Evolutionary conservation across 2,329 filamentous ascomycete genomes (phyloP), one percentile per base, ranked within the genome.

Genomic region (Rhytidhysteron rufulum): DNA sequence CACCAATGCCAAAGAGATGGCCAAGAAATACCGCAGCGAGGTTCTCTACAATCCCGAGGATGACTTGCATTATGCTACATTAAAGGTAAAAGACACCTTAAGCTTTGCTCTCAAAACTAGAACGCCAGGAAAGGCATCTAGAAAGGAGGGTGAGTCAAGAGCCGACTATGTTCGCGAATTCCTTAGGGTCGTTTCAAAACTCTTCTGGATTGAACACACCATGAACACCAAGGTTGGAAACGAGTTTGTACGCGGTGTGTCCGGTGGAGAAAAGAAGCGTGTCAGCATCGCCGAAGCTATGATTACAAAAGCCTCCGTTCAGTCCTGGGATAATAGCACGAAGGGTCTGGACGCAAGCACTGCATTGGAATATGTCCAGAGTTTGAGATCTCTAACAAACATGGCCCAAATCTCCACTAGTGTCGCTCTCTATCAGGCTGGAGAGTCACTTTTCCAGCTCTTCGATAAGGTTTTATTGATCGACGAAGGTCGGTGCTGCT

Each of bases 11-110:
- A 56, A 68, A 6, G 67, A 65, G 11, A 76, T 78, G 72, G 62
- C 56, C 3, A 72, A 77, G 46, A 71, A 82, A 51, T 85, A 83
- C 54, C 75, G 79, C 43, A 81, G 80, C 30, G 82, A 81, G 61
- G 58, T 83, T 2, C 71, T 87, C 10, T 90, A 91, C 60, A 88
- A 88, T 50, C 82, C 87, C 11, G 86, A 91, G 65, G 80, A 83
- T 20, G 85, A 88, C 57, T 74, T 83, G 20, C 86, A 90, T 57
- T 90, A 88, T 48, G 82, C 86, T 0, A 82, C 86, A n/a, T 68
- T 93, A 17, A 87, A 82, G 0, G 85, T 90, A 9, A 80, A 83
- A 1, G 76, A 88, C 48, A 91, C 86, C 0, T 70, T 91, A 0
- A 74, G 79, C 37, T 90, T 90, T 56, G 86, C 86, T 0, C 74